These are phyloP conservation scores for Xylaria venustula DNA, from an alignment of 495 filamentous ascomycete genomes.

Conservation along the genomic window DNA sequence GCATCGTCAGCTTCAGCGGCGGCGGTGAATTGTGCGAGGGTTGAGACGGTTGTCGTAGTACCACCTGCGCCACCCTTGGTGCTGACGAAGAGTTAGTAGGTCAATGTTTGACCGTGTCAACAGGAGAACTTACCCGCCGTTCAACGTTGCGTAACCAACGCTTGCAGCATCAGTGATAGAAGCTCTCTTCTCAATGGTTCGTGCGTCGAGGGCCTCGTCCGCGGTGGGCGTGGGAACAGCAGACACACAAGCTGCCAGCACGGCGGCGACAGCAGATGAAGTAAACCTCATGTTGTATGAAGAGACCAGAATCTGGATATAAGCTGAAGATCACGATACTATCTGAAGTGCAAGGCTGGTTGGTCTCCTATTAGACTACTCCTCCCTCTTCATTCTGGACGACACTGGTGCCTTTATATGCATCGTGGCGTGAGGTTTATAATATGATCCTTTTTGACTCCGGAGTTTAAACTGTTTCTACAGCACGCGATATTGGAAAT, in stretches of 20 bases:
- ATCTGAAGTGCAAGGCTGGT: background rate
- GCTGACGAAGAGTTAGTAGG: slow-evolving; percentile 8
- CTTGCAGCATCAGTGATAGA: slow-evolving; percentile 30
- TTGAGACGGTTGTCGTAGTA: slow-evolving; percentile 57
- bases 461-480: background rate
- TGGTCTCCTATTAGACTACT: background rate
- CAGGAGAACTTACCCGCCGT: slow-evolving; percentile 14
- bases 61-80: slow-evolving; percentile 63
- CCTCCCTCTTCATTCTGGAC: background rate
- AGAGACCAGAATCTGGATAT: background rate
- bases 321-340: background rate
- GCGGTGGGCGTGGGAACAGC: slow-evolving; percentile 33
- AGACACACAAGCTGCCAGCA: slow-evolving; percentile 20
- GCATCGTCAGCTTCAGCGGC: slow-evolving; percentile 46
- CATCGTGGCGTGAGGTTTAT: background rate
- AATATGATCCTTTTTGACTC: background rate
- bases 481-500: background rate
- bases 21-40: slow-evolving; percentile 50
- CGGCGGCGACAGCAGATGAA: slow-evolving; percentile 13
- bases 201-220: slow-evolving; percentile 53
- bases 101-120: background rate
- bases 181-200: slow-evolving; percentile 46
- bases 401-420: slow-evolving; percentile 1
- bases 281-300: slow-evolving; percentile 24
- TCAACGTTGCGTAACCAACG: slow-evolving; percentile 29